Base-by-base conservation (phyloP, 441 rosid genomes). In the Flueggea neowawraea region DNA sequence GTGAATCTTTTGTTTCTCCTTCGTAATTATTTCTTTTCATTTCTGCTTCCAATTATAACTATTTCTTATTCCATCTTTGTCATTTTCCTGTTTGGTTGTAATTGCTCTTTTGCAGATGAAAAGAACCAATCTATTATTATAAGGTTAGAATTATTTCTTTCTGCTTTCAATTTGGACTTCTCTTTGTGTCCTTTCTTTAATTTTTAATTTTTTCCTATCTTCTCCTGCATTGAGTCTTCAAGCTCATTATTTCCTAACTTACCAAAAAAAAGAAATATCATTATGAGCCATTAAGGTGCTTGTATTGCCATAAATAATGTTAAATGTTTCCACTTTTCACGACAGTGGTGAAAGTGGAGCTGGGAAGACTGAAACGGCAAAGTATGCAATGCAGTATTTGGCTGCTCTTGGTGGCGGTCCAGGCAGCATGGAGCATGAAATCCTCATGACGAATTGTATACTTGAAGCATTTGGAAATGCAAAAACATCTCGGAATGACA, bases 381-480 rank as follows among this genome's bases (percentile, higher is more conserved):
- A 90, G 78, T 79, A 77, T 75, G 91, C 84, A 31, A 87, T 93
- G 97, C 91, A 86, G 73, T 96, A 93, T 75, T 81, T 96, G 81
- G 91, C 96, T 72, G 73, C 93, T 58, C 82, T 84, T 77, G 91
- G 97, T 75, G 95, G 95, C 72, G 91, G 91, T 55, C 69, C 73
- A 80, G 85, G 78, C 66, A 94, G 96, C 62, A 76, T 90, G 62
- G 96, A 87, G 72, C 51, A 60, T 68, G 84, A 78, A 80, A 80
- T 96, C 69, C 91, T 90, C 58, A 82, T 81, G 72, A 80, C 90
- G 48, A 90, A 79, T 64, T 77, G 60, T 76, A 83, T 96, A 71
- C 99, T 96, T 54, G 98, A 93, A 81, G 95, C 99, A 75, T 96
- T 96, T 76, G 99, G 99, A 68, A 96, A 93, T 76, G 89, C 98